Base-by-base conservation (phyloP, 2,329 filamentous ascomycete genomes). In the Aureobasidium leucospermi region DNA sequence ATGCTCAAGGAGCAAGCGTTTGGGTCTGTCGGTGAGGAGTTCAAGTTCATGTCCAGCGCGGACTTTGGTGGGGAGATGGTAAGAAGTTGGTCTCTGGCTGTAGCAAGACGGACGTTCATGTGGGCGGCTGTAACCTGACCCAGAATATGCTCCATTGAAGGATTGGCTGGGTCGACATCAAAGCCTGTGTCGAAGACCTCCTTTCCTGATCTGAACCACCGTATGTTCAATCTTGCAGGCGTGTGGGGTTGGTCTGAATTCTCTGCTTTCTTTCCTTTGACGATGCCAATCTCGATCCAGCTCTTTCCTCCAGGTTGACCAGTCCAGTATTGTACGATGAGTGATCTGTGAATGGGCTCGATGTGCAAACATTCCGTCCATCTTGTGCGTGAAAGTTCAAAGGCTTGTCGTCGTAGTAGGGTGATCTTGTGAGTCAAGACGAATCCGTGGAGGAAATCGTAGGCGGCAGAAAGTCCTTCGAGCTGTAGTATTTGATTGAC, bases 261-360 rank as follows among this genome's bases (percentile, higher is more conserved):
- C n/a, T 58, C 32, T 15, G 62, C 48, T 9, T 67, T 63, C 62
- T 69, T 76, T 34, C 86, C 86, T 68, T 86, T 91, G 61, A 85
- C 81, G 38, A 96, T 83, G 9, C 91, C 92, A 53, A 99, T 79
- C 64, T 97, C 86, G 49, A 99, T 79, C 93, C 94, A 99, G 70
- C 86, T 96, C 76, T 95, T 96, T 15, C 82, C 79, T 0, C 84
- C 84, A 60, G 81, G 79, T 66, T 85, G 83, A 53, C 83, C 81
- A 15, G 83, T 79, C 94, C 94, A 99, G 74, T 99, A 99, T 68
- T 96, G 92, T 36, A 99, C 82, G 9, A 91, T 85, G 60, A 99
- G 77, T 31, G 87, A 87, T 62, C 94, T 84, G 70, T 94, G 89
- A 39, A 96, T 79, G 31, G 86, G 80, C 69, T 96, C 90, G 15